Percentiles rank a stretch among this genome's conserved stretches.
Evolutionary conservation across 2,329 filamentous ascomycete species (phyloP).

Genomic region (Fusarium siculi): DNA sequence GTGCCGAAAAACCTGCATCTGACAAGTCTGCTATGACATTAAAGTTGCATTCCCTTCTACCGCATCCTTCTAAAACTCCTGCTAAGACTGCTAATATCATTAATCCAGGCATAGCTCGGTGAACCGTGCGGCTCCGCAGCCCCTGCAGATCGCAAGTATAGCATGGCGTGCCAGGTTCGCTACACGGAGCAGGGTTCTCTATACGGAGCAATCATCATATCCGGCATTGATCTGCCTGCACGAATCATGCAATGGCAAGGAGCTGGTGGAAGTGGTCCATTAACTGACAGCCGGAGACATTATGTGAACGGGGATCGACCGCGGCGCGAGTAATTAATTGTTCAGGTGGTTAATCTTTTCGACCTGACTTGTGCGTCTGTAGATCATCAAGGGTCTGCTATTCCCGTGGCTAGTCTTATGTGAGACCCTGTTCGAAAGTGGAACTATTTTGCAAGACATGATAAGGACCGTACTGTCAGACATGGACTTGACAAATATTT

Average conservation of each 20-base stretch:
- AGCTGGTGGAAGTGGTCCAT: neutral
- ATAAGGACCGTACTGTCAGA: neutral
- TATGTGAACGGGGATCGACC: neutral
- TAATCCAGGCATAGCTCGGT: neutral
- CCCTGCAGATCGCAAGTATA: constrained; percentile 1
- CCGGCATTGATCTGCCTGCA: neutral
- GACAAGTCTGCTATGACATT: neutral
- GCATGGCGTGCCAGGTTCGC: neutral
- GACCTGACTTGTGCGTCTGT: neutral
- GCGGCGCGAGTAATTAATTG: neutral
- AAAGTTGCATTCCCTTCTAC: neutral
- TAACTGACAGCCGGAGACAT: neutral
- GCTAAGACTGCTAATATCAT: neutral
- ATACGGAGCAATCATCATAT: neutral
- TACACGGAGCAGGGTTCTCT: neutral
- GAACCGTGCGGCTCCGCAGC: constrained; percentile 2
- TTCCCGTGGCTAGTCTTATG: neutral
- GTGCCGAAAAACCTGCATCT: neutral
- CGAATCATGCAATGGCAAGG: neutral
- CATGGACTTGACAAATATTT: neutral
- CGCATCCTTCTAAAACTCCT: neutral
- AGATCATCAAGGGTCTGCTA: neutral
- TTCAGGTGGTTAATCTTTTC: neutral
- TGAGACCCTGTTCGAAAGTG: neutral
- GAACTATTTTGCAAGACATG: neutral